These are phyloP conservation scores for Pisolithus sp. DNA, from an alignment of 768 basidiomycete genomes.

Conservation along the genomic window DNA sequence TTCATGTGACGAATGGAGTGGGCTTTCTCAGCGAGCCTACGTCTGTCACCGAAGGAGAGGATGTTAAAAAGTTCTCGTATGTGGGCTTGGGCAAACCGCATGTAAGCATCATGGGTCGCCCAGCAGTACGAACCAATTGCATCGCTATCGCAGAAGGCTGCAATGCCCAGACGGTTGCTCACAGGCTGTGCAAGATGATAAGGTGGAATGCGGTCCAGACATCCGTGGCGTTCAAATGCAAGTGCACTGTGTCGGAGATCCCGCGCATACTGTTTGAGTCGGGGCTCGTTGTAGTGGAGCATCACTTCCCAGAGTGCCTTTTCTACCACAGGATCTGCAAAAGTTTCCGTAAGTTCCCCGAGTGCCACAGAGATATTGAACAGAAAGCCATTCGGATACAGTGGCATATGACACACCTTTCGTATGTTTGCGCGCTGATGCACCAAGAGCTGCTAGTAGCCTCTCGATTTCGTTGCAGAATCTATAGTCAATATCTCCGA, in stretches of 20 bases:
- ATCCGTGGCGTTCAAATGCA: neutral
- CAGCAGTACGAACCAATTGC: neutral
- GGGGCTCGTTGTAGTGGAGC: neutral
- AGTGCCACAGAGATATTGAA: too few species aligned
- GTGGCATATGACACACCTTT: neutral
- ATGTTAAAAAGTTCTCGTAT: neutral
- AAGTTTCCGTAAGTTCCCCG: neutral
- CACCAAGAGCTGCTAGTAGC: neutral
- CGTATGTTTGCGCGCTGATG: neutral
- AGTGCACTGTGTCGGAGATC: neutral
- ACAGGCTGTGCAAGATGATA: neutral
- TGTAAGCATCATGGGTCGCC: neutral
- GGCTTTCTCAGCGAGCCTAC: neutral
- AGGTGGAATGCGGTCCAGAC: neutral
- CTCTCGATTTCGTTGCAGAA: neutral
- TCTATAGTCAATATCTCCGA: neutral
- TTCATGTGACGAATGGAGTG: neutral
- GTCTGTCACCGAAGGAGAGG: neutral
- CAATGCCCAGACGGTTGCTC: neutral
- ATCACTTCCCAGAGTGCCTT: neutral
- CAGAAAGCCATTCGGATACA: too few species aligned
- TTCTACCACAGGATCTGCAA: neutral
- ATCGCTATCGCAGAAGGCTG: neutral
- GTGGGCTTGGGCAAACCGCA: neutral
- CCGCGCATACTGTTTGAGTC: neutral